phyloP scores from a whole-genome alignment of 2,329 filamentous ascomycete species.

The Zopfia rhizophila region DNA sequence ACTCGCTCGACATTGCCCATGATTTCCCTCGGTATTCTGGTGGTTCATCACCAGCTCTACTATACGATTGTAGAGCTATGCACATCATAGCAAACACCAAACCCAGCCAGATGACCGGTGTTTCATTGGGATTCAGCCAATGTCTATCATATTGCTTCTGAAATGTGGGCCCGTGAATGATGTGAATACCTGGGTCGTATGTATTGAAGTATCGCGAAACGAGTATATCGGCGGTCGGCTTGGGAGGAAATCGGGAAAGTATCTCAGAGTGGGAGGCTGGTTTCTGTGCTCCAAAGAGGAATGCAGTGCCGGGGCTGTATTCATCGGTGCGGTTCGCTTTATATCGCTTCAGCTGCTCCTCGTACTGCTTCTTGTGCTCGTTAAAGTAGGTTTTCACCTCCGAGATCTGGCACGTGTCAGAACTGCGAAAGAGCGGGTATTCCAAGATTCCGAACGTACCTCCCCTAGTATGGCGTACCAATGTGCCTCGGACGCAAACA shows the following conservation, averaged over 20 bases:
- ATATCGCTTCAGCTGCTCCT: constrained; percentile 81
- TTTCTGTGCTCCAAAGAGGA: constrained; percentile 78
- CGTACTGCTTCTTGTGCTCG: constrained; percentile 87
- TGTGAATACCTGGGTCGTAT: constrained; percentile 70
- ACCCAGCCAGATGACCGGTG: constrained; percentile 81
- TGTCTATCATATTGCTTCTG: constrained; percentile 72
- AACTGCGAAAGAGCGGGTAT: too few relatives aligned
- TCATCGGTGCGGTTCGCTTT: constrained; percentile 70
- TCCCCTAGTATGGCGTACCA: constrained; percentile 64
- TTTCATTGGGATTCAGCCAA: constrained; percentile 78
- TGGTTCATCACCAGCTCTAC: constrained; percentile 82
- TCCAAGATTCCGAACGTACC: too few relatives aligned
- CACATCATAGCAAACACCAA: constrained; percentile 80
- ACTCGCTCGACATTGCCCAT: constrained; percentile 62
- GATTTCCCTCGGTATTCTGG: constrained; percentile 78
- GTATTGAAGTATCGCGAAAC: constrained; percentile 93
- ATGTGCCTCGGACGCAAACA: constrained; percentile 63
- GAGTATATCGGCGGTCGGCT: constrained; percentile 83
- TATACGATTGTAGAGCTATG: constrained; percentile 80
- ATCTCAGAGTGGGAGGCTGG: constrained; percentile 80
- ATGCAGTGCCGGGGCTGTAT: constrained; percentile 73
- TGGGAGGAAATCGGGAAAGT: constrained; percentile 80
- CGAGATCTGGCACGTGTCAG: constrained; percentile 68
- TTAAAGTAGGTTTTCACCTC: constrained; percentile 94
- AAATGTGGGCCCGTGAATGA: constrained; percentile 78